Base-by-base conservation (phyloP, 2,329 filamentous ascomycete species). In the Geoglossum cookeanum region DNA sequence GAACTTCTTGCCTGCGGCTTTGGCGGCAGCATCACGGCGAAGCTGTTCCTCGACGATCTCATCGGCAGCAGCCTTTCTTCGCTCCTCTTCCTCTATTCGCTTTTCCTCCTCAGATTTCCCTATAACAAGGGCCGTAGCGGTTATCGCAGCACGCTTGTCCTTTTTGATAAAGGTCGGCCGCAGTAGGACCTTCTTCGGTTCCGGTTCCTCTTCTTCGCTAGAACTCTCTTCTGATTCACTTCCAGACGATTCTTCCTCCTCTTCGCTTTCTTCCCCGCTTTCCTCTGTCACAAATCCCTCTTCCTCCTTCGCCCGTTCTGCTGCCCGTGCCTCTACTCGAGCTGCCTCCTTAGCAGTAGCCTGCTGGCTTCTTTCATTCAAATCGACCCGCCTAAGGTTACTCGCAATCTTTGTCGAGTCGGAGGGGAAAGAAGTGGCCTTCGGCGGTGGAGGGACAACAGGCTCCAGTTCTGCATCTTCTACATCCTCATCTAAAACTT, bases 11-110 rank as follows among this genome's bases (percentile, higher is more conserved):
- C 82, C 84, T 0, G 81, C 80, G 0, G 82, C 82, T 57, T 83
- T 80, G 27, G 85, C 87, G 3, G 84, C 84, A 0, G 86, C 78
- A 64, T 91, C 85, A 62, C 86, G 87, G 64, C 85, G 83, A 48
- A 97, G 81, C 67, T 97, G 89, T 63, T 90, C 87, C 67, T 95
- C 88, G 13, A 98, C 81, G 8, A 97, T 73, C 58, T 79, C 82
- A 67, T 95, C 84, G 11, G 85, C 80, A 59, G 84, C 80, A 44
- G 84, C 83, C 67, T 84, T 82, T 60, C 79, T 81, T 39, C 80
- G 78, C 13, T 57, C 62, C n/a, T 62, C 58, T 4, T 64, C 62
- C 30, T 62, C 61, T 6, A 27, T 17, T 45, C 27, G 44, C 55
- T 68, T 59, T 51, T 74, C 66, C 33, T 74, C 70, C 45, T 70